A percentile compares a stretch with the other conserved stretches of the same genome.
phyloP scores from a whole-genome alignment of 345 rosid species.

The Syzygium oleosum region DNA sequence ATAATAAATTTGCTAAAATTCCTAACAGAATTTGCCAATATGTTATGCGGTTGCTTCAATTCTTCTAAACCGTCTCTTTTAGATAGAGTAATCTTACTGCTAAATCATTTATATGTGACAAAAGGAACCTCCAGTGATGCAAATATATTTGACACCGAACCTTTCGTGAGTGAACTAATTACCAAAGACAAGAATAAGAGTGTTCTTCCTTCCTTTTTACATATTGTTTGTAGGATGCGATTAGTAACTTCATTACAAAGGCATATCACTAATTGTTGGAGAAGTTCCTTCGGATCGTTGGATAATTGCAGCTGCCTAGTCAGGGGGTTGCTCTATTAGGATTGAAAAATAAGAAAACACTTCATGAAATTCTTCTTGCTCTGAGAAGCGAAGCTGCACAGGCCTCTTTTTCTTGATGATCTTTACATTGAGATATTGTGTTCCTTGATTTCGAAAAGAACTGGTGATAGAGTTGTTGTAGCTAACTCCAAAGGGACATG shows the following conservation, averaged over 20 bases:
- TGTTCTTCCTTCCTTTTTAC: neutral
- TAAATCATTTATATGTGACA: neutral
- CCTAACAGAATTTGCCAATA: neutral
- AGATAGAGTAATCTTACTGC: neutral
- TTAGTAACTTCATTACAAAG: neutral
- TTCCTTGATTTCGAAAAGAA: neutral
- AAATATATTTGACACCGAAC: neutral
- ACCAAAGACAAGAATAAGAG: neutral
- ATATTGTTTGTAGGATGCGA: neutral
- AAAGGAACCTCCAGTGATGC: neutral
- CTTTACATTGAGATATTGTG: neutral
- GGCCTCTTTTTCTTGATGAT: neutral
- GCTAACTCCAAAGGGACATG: neutral
- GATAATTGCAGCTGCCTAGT: neutral
- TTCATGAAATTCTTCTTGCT: neutral
- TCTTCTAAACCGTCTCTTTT: neutral
- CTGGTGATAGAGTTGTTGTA: neutral
- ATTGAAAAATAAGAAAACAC: neutral
- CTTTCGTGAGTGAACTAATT: neutral
- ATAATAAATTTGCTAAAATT: neutral
- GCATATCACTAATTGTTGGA: neutral
- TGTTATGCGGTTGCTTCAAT: neutral
- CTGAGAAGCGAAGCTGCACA: neutral
- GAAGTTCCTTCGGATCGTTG: neutral
- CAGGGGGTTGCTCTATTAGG: neutral